These are phyloP conservation scores for Chlorella ohadii DNA, from an alignment of 139 green algal genomes.

Conservation along the genomic window DNA sequence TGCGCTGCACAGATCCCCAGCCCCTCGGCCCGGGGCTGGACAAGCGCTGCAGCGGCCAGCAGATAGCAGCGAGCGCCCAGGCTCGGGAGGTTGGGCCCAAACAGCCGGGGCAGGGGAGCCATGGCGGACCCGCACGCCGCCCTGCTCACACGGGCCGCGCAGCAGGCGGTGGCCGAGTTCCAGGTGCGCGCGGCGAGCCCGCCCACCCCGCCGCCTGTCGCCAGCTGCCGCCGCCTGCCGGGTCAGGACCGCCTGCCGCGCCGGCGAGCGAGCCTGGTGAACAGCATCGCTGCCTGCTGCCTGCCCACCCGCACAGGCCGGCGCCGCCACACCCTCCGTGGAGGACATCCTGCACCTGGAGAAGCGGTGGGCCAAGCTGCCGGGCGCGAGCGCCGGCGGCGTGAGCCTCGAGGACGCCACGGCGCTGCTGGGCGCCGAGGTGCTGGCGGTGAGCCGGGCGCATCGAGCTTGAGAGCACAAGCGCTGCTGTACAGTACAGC, in stretches of 20 bases:
- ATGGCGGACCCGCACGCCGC: background rate
- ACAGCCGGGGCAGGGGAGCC: no score
- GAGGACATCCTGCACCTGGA: conserved; percentile 27
- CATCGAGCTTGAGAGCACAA: background rate
- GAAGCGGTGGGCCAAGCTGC: conserved; percentile 27
- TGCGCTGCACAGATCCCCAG: no score
- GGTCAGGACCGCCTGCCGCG: background rate
- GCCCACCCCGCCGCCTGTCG: background rate
- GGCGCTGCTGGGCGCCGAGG: conserved; percentile 12
- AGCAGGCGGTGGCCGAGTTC: conserved; percentile 4
- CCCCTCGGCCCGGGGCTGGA: no score
- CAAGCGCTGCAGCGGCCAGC: no score
- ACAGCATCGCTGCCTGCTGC: background rate
- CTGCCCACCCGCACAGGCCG: background rate
- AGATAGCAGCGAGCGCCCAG: no score
- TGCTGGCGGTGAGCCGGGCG: conserved; percentile 18
- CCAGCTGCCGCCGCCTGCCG: background rate
- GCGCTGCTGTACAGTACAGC: no score
- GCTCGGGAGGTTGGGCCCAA: no score
- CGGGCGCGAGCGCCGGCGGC: background rate
- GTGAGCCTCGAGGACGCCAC: conserved; percentile 7
- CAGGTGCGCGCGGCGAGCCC: background rate
- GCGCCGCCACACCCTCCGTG: background rate
- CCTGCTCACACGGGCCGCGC: conserved; percentile 5
- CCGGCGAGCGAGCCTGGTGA: background rate